Evolutionary conservation across 805 yeast genomes (phyloP).

Genomic region (Metschnikowia dekortorum): DNA sequence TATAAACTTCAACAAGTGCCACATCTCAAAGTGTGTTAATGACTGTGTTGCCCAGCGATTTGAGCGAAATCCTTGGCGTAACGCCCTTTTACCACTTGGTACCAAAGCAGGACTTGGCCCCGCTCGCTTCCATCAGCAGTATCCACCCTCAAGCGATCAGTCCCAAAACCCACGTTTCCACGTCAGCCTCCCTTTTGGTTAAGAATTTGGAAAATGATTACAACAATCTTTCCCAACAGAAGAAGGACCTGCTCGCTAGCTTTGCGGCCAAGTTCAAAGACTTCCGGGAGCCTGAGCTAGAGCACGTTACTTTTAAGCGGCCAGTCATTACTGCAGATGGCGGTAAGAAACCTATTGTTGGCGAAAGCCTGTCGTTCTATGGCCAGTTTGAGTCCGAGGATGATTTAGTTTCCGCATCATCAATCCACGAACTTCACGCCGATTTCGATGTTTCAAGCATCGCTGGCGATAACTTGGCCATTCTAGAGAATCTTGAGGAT

Average conservation of each 20-base stretch:
- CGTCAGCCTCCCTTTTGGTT: slow-evolving; percentile 3
- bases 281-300: slow-evolving; percentile 25
- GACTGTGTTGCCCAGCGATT: slow-evolving; percentile 3
- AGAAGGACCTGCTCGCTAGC: slow-evolving; percentile 8
- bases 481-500: not conserved
- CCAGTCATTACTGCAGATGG: slow-evolving; percentile 18
- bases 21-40: not conserved
- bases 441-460: slow-evolving; percentile 6
- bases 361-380: slow-evolving; percentile 15
- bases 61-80: slow-evolving; percentile 13
- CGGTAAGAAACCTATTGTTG: not conserved
- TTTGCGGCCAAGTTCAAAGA: slow-evolving; percentile 19
- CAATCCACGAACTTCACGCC: slow-evolving; percentile 11
- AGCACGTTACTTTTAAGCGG: slow-evolving; percentile 30
- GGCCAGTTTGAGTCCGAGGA: slow-evolving; percentile 8
- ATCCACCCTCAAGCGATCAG: slow-evolving; percentile 7
- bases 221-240: slow-evolving; percentile 12
- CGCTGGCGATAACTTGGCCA: slow-evolving; percentile 16
- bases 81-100: slow-evolving; percentile 14
- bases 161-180: slow-evolving; percentile 6
- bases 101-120: slow-evolving; percentile 17
- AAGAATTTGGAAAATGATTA: slow-evolving; percentile 3
- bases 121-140: slow-evolving; percentile 12
- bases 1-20: not conserved
- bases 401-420: slow-evolving; percentile 7